phyloP scores from a whole-genome alignment of 2,329 filamentous ascomycete species.

The Hymenoscyphus linearis region DNA sequence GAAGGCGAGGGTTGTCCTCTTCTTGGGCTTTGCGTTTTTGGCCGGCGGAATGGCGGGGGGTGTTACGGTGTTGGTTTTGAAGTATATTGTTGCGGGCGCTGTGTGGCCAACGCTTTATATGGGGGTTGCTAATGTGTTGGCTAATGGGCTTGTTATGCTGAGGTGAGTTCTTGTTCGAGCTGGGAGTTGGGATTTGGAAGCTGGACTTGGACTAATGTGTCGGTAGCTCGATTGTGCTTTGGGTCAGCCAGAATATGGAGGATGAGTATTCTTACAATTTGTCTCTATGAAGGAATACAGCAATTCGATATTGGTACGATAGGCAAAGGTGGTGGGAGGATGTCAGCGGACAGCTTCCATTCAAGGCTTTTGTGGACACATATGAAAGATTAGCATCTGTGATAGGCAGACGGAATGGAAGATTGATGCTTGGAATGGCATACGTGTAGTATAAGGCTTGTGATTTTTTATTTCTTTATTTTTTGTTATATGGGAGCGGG shows the following conservation, averaged over 20 bases:
- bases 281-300: conserved; percentile 47
- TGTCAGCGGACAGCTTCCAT: not conserved
- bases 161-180: conserved; percentile 39
- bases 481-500: conserved; percentile 1
- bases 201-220: conserved; percentile 13
- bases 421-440: not conserved
- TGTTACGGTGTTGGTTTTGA: conserved; percentile 63
- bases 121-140: conserved; percentile 62
- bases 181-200: not conserved
- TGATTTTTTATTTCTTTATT: not conserved
- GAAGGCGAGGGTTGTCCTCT: conserved; percentile 64
- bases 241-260: conserved; percentile 69
- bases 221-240: conserved; percentile 56
- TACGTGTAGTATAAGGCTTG: not conserved
- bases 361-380: not conserved
- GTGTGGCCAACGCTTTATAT: conserved; percentile 56
- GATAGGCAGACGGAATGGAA: not conserved
- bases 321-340: too few species aligned
- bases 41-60: conserved; percentile 65
- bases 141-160: conserved; percentile 57
- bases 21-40: conserved; percentile 59
- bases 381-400: not conserved
- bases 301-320: too few species aligned
- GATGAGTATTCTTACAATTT: conserved; percentile 67
- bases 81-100: conserved; percentile 54